A percentile compares a stretch with the other conserved stretches of the same genome.
Evolutionary conservation across 768 basidiomycete species (phyloP).

Genomic region (Kwoniella botswanensis): DNA sequence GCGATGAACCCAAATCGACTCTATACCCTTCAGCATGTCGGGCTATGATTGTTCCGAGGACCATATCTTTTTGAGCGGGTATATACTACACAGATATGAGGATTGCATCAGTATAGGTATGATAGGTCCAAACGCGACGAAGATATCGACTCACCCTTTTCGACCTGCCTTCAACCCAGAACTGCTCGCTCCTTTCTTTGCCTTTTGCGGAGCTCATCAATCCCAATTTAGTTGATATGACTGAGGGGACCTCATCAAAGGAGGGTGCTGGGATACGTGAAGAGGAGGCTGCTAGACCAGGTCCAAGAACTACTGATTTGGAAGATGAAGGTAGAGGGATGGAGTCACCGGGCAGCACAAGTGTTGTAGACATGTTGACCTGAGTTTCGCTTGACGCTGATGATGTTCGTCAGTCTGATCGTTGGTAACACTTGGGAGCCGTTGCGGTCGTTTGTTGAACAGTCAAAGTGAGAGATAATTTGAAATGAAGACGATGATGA

Average conservation of each 20-base stretch:
- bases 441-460: too few species aligned
- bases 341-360: conserved; percentile 80
- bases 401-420: too few species aligned
- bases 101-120: background rate
- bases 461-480: too few species aligned
- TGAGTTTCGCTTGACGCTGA: background rate
- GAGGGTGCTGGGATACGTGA: conserved; percentile 39
- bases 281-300: conserved; percentile 69
- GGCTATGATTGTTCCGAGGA: conserved; percentile 79
- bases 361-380: conserved; percentile 60
- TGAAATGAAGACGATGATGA: too few species aligned
- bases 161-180: conserved; percentile 88
- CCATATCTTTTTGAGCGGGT: conserved; percentile 85
- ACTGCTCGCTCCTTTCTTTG: conserved; percentile 67
- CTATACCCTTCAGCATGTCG: conserved; percentile 86
- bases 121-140: conserved; percentile 12
- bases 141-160: conserved; percentile 69
- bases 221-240: conserved; percentile 55
- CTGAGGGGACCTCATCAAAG: conserved; percentile 54
- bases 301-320: conserved; percentile 72
- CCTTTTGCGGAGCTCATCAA: conserved; percentile 39
- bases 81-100: conserved; percentile 69
- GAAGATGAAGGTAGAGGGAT: conserved; percentile 64
- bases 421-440: too few species aligned
- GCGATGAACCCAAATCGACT: conserved; percentile 90